Evolutionary conservation across 441 rosid genomes (phyloP), one percentile per base, ranked within the genome.

Genomic region (Populus hybrid): DNA sequence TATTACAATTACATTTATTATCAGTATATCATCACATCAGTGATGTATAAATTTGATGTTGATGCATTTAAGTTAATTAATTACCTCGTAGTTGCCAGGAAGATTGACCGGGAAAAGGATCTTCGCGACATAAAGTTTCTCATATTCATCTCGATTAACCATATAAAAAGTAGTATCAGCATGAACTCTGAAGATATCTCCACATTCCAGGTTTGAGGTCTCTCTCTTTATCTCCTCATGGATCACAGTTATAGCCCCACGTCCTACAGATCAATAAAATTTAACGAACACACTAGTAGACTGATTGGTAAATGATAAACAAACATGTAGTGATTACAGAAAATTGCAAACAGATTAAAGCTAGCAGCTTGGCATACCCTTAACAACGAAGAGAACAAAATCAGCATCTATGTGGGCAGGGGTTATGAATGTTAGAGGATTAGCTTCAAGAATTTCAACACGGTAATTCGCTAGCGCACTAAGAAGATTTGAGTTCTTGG

Each of bases 381-480:
- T 42, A 28, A 81, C 83, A 9, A 88, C 87, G 67, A 85, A 77
- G 75, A 84, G 38, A 65, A 91, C 63, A 12, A 24, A 78, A n/a
- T 87, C 82, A 40, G 92, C 86, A 71, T 91, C 94, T 67, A 70
- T 76, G 67, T 89, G 90, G 76, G 5, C 38, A 2, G 88, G 88
- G 67, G 75, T 12, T 0, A 83, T 26, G 34, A 89, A 87, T 7
- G 88, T 70, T 10, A 82, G 79, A 46, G 94, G 89, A 73, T 82
- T 73, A 9, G 80, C 84, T 4, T 81, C 84, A 5, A 88, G 82
- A 53, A 85, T 0, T 12, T 68, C 84, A 0, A 91, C 30, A 9
- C 90, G 84, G 74, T 76, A 85, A 24, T 85, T 78, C 80, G 85
- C 82, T 11, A 91, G 59, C 12, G 88, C 89, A 1, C 53, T 79